A percentile compares a stretch with the other conserved stretches of the same genome.
These are phyloP conservation scores for Hondaea fermentalgiana DNA, from an alignment of 108 stramenopile genomes.

Conservation along the genomic window DNA sequence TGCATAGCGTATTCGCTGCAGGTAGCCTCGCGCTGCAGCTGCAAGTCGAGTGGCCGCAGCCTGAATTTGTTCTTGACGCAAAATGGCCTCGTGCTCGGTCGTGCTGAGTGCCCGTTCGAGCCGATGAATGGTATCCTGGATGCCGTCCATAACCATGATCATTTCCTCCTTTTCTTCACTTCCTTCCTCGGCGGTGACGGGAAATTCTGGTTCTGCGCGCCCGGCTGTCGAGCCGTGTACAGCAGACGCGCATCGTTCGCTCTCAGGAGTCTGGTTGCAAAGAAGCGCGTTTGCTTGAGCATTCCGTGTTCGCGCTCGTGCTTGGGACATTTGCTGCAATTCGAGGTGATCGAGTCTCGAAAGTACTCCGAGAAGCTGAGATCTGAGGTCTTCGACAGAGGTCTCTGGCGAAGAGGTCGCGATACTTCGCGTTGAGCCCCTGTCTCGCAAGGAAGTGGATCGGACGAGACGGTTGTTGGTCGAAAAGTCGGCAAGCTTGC, in stretches of 20 bases:
- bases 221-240: too few relatives aligned
- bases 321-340: not conserved
- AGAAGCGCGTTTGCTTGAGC: not conserved
- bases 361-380: not conserved
- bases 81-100: not conserved
- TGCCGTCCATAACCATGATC: not conserved
- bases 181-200: not conserved
- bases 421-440: too few relatives aligned
- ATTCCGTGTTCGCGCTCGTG: not conserved
- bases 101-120: not conserved
- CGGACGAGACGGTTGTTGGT: too few relatives aligned
- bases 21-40: not conserved
- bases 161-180: not conserved
- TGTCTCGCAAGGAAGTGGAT: too few relatives aligned
- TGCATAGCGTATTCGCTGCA: not conserved
- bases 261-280: not conserved
- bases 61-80: not conserved
- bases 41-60: not conserved
- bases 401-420: not conserved
- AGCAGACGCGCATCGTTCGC: not conserved
- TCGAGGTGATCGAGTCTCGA: not conserved
- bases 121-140: conserved; percentile 1
- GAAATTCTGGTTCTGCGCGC: too few relatives aligned
- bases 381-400: not conserved
- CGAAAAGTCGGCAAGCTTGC: too few relatives aligned